Evolutionary conservation across 306 rosid genomes (phyloP).

Genomic region (Vicia faba): DNA sequence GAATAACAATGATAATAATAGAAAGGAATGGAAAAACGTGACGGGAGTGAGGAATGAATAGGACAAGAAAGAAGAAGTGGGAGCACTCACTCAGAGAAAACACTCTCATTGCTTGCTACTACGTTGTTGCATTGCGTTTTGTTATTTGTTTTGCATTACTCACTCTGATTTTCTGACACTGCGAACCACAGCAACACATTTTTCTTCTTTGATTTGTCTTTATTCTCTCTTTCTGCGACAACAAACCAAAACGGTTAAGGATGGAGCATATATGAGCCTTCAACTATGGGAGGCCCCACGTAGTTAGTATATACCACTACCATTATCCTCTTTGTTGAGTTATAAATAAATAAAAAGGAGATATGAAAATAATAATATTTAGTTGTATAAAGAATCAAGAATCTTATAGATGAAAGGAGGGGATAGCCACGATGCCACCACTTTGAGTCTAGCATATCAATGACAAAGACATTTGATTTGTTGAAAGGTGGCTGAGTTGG

Average conservation of each 20-base stretch:
- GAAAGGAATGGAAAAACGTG: neutral
- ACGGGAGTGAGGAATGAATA: constrained; percentile 22
- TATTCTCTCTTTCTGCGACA: neutral
- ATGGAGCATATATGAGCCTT: neutral
- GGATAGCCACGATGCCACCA: neutral
- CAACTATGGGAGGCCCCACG: neutral
- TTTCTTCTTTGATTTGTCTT: neutral
- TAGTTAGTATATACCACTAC: neutral
- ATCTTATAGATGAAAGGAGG: neutral
- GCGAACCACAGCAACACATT: neutral
- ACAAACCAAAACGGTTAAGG: neutral
- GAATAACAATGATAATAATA: neutral
- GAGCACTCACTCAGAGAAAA: constrained; percentile 13
- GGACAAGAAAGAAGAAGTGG: constrained; percentile 34
- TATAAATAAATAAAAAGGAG: neutral
- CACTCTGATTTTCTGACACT: too few species aligned
- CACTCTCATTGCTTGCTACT: neutral
- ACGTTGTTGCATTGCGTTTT: too few species aligned
- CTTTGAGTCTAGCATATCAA: neutral
- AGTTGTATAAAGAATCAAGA: neutral
- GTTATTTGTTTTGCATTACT: too few species aligned
- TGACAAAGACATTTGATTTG: constrained; percentile 37
- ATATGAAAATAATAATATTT: neutral
- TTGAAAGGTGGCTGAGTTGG: constrained; percentile 3
- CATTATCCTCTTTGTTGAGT: neutral